Percentiles rank a stretch among this genome's conserved stretches.
Evolutionary conservation across 192 early-diverging fungal species (phyloP).

Genomic region (Backusella parvicylindrica): DNA sequence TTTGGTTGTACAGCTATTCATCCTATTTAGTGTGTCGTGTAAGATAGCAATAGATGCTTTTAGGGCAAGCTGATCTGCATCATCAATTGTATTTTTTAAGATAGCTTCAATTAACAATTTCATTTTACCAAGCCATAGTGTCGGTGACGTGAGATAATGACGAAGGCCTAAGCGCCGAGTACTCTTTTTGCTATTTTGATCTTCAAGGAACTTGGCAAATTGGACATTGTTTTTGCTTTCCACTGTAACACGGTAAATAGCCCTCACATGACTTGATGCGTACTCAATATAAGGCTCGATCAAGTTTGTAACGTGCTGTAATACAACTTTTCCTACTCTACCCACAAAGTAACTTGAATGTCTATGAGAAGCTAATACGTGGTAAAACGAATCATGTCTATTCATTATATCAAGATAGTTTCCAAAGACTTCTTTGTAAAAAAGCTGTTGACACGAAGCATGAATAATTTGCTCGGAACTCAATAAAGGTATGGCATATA

Average conservation of each 20-base stretch:
- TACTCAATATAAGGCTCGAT: slow-evolving; percentile 23
- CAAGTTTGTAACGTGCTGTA: slow-evolving; percentile 7
- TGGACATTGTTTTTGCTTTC: neutral
- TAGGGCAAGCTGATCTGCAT: neutral
- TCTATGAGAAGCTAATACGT: neutral
- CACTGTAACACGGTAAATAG: slow-evolving; percentile 1
- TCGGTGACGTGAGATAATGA: slow-evolving; percentile 18
- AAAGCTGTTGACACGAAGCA: neutral
- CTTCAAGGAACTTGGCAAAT: neutral
- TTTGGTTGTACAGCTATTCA: slow-evolving; percentile 9
- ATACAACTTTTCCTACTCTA: slow-evolving; percentile 5
- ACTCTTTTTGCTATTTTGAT: neutral
- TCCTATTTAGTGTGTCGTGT: slow-evolving; percentile 1
- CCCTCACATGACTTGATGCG: slow-evolving; percentile 7
- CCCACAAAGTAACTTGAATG: neutral
- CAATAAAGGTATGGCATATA: slow-evolving; percentile 12
- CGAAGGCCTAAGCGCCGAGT: slow-evolving; percentile 15
- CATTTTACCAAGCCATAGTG: slow-evolving; percentile 20
- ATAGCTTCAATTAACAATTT: slow-evolving; percentile 14
- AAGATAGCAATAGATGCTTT: neutral
- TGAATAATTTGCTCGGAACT: neutral
- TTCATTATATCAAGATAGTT: slow-evolving; percentile 10
- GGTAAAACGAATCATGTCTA: slow-evolving; percentile 4
- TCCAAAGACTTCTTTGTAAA: slow-evolving; percentile 9
- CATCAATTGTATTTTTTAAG: slow-evolving; percentile 8